Evolutionary conservation across 2,329 filamentous ascomycete genomes (phyloP), one percentile per base, ranked within the genome.

Genomic region (Penicillium sp.): DNA sequence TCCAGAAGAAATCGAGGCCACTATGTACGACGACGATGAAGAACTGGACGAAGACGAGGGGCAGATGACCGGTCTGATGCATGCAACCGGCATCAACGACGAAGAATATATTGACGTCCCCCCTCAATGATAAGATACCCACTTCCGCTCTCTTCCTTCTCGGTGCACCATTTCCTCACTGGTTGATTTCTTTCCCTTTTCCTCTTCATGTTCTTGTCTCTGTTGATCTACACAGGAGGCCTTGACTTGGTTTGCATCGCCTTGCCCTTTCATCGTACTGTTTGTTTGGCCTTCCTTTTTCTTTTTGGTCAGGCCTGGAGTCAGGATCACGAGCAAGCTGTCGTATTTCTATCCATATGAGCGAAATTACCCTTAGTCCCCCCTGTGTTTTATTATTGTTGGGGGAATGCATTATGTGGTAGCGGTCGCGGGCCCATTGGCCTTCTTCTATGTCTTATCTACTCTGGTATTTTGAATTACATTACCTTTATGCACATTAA

Each of bases 21-120:
- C 76, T 37, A 79, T 79, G 74, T 79, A 77, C 63, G 76, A 79
- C 61, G 76, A 79, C 47, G 76, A 75, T 38, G 78, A 79, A 60
- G 76, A 79, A 65, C 60, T 78, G 54, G 76, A 78, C 45, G 76
- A 78, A 67, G 76, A 78, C 34, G 76, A 78, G 59, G 75, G 74
- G 47, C 75, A 75, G 54, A 71, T 78, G 59, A 75, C 75, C 25
- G 76, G 75, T 58, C 68, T 79, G 56, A 73, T 78, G 75, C 72
- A 77, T 65, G 76, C 76, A 31, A 73, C 76, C 5, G 75, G 66
- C 55, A 76, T 78, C 67, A 74, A 76, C 55, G 76, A 79, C 63
- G 75, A 77, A 58, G 74, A 77, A 51, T 76, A 77, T 56, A 73
- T 76, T 63, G 74, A 75, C 65, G 70, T 76, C 59, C 69, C 70